A percentile compares a stretch with the other conserved stretches of the same genome.
Conservation (phyloP, 225 moss, liverwort and hornwort species). For the Straminergon stramineum region DNA sequence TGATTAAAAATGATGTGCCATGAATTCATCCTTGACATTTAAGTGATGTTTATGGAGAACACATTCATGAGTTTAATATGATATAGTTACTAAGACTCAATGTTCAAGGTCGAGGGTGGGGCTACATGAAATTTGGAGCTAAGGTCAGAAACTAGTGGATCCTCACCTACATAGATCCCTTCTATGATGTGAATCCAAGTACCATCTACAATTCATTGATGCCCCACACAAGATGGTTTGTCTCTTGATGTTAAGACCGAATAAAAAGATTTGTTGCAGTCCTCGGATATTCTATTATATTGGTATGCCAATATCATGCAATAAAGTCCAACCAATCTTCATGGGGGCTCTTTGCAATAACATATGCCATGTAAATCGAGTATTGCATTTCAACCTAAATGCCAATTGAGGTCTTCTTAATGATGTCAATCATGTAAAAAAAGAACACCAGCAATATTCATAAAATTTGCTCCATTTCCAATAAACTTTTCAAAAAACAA, state of each 20-base stretch:
- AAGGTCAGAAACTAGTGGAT: neutral
- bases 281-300: neutral
- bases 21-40: neutral
- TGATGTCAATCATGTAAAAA: neutral
- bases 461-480: neutral
- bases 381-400: neutral
- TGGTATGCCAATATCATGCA: neutral
- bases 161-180: neutral
- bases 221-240: accelerated
- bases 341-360: neutral
- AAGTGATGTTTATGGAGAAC: neutral
- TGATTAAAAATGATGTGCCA: neutral
- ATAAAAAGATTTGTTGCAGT: neutral
- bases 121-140: neutral
- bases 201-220: neutral
- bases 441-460: neutral
- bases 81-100: neutral
- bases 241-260: neutral
- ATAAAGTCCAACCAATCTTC: neutral
- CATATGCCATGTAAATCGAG: neutral
- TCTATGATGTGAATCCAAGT: neutral
- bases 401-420: accelerated
- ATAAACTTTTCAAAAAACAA: neutral
- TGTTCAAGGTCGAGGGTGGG: accelerated
- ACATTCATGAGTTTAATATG: neutral